phyloP scores from a whole-genome alignment of 208 protist species.

The Wallacemonas sp. region DNA sequence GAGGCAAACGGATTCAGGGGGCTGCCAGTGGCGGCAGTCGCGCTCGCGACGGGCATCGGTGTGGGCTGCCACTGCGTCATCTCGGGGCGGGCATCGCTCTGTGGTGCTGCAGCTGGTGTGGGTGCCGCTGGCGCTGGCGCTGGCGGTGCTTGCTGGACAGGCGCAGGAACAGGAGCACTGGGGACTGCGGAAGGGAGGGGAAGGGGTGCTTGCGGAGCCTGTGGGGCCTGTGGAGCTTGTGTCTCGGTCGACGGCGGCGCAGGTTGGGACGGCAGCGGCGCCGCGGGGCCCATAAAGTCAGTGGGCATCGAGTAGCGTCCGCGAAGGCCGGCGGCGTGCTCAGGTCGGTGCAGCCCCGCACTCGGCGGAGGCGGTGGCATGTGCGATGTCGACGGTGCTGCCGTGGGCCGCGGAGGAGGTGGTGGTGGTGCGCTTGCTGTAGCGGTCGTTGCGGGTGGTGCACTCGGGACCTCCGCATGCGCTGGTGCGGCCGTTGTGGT shows the following conservation, averaged over 20 bases:
- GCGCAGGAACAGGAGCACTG: too few species aligned
- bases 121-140: constrained; percentile 13
- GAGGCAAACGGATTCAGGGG: constrained; percentile 4
- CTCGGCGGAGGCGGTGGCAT: constrained; percentile 11
- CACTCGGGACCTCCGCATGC: too few species aligned
- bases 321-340: not conserved
- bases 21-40: not conserved
- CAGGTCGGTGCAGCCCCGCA: not conserved
- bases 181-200: too few species aligned
- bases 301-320: constrained; percentile 12
- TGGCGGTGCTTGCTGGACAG: too few species aligned
- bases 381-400: not conserved
- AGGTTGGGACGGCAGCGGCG: too few species aligned
- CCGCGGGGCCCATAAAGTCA: not conserved
- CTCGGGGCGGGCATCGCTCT: too few species aligned
- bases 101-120: not conserved
- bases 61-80: not conserved
- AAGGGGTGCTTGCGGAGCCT: too few species aligned
- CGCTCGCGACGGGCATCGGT: constrained; percentile 5
- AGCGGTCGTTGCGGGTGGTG: too few species aligned
- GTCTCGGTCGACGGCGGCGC: too few species aligned
- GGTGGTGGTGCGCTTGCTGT: too few species aligned
- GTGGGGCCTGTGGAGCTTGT: too few species aligned
- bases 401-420: constrained; percentile 10
- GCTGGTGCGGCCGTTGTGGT: too few species aligned